Percentiles rank a stretch among this genome's conserved stretches.
These are phyloP conservation scores for Phytophthora nicotianae DNA, from an alignment of 352 stramenopile genomes.

Conservation along the genomic window DNA sequence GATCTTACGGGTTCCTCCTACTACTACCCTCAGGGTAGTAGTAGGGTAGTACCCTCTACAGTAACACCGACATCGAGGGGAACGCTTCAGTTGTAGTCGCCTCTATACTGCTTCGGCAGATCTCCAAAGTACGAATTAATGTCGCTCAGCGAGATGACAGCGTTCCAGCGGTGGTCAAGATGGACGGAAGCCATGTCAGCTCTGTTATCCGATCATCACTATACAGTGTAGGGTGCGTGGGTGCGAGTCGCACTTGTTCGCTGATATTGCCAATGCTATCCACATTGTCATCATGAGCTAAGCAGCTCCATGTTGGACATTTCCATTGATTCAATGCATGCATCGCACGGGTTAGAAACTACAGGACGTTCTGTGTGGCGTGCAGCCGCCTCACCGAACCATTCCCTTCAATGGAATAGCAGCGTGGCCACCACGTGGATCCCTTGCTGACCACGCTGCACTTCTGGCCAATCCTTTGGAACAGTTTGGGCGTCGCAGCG, in stretches of 20 bases:
- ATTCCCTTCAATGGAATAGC: too few species aligned
- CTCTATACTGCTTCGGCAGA: background rate
- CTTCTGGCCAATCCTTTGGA: too few species aligned
- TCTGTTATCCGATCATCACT: background rate
- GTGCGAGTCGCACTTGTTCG: too few species aligned
- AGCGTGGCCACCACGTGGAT: too few species aligned
- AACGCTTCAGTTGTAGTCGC: slow-evolving; percentile 1
- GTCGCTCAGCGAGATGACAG: slow-evolving; percentile 1
- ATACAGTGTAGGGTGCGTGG: too few species aligned
- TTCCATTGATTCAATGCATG: background rate
- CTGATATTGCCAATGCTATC: background rate
- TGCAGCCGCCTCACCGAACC: background rate
- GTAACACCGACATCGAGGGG: background rate
- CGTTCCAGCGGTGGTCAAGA: background rate
- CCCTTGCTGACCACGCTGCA: too few species aligned
- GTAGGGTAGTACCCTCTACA: too few species aligned
- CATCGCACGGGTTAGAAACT: background rate
- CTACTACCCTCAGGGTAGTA: too few species aligned
- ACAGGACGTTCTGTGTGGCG: background rate
- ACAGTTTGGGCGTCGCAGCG: background rate
- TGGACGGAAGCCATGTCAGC: background rate
- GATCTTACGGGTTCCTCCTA: too few species aligned
- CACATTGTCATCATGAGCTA: slow-evolving; percentile 5
- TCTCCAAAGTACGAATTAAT: background rate
- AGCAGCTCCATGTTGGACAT: slow-evolving; percentile 13